Conservation (phyloP, 2,329 filamentous ascomycete genomes). For the Ceratocystis alfenasii region DNA sequence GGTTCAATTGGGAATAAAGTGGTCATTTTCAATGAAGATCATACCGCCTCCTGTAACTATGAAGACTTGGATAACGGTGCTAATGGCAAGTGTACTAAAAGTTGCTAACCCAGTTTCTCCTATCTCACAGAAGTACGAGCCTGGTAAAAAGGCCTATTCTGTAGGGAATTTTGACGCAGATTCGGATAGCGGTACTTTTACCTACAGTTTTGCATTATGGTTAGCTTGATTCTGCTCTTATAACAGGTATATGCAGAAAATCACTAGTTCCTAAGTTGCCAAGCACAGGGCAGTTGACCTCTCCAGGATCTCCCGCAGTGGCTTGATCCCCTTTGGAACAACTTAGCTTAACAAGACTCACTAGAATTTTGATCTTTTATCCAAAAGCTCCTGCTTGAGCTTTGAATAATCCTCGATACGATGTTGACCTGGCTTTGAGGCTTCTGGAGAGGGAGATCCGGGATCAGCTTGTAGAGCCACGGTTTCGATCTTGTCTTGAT, state of each 20-base stretch:
- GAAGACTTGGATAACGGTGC: constrained; percentile 31
- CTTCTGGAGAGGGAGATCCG: no score
- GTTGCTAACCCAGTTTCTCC: constrained; percentile 25
- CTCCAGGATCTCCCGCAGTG: constrained; percentile 7
- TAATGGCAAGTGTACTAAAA: no score
- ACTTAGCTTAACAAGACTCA: no score
- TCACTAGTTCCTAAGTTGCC: constrained; percentile 66
- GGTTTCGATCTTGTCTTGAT: no score
- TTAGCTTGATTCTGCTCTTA: constrained; percentile 1
- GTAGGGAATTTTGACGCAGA: constrained; percentile 55
- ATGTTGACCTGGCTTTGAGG: no score
- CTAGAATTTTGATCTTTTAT: no score
- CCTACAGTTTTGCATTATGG: constrained; percentile 24
- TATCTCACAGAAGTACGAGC: constrained; percentile 49
- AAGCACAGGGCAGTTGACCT: constrained; percentile 42
- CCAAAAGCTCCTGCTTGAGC: no score
- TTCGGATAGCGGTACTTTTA: constrained; percentile 63
- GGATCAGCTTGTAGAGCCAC: no score
- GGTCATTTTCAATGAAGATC: constrained; percentile 68
- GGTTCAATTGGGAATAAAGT: constrained; percentile 46
- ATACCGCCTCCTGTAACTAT: constrained; percentile 50
- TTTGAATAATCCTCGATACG: no score
- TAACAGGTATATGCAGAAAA: constrained; percentile 13
- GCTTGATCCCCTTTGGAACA: no score
- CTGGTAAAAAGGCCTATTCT: constrained; percentile 54